A percentile compares a stretch with the other conserved stretches of the same genome.
phyloP scores from a whole-genome alignment of 768 basidiomycete species.

The Mrakia gelida region DNA sequence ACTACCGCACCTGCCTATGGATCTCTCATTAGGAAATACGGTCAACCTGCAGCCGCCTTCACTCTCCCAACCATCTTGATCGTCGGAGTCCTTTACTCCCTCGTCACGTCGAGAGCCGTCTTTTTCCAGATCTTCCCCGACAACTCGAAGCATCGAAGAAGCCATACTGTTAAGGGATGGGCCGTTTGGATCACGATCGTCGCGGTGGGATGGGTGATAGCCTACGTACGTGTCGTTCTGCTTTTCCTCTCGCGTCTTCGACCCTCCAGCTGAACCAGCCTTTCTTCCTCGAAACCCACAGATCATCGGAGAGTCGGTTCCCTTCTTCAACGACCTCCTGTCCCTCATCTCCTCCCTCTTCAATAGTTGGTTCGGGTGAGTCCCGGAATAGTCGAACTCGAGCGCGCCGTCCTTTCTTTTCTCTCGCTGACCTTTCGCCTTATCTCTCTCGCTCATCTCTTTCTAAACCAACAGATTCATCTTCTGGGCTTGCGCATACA shows the following conservation, averaged over 20 bases:
- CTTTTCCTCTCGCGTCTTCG: no score
- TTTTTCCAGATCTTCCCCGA: slow-evolving; percentile 39
- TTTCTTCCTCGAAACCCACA: no score
- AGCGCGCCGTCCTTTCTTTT: background rate
- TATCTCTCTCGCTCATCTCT: background rate
- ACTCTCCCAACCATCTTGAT: slow-evolving; percentile 36
- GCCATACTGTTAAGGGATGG: slow-evolving; percentile 38
- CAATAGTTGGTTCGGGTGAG: slow-evolving; percentile 36
- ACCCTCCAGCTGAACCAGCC: no score
- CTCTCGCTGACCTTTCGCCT: no score
- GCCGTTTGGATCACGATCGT: slow-evolving; percentile 31
- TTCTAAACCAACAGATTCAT: slow-evolving; percentile 12
- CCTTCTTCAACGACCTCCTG: slow-evolving; percentile 36
- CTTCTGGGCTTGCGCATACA: slow-evolving; percentile 34
- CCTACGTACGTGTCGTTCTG: no score
- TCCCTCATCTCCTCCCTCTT: slow-evolving; percentile 35
- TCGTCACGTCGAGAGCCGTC: slow-evolving; percentile 35
- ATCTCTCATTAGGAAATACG: slow-evolving; percentile 33
- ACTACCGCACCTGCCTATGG: slow-evolving; percentile 36
- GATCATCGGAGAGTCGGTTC: slow-evolving; percentile 34
- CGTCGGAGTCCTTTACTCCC: slow-evolving; percentile 32
- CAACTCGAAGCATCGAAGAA: slow-evolving; percentile 34
- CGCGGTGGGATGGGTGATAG: no score
- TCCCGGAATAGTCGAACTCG: background rate
- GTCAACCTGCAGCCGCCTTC: slow-evolving; percentile 34